Percentiles rank a stretch among this genome's conserved stretches.
phyloP scores from a whole-genome alignment of 352 stramenopile genomes.

The Globisporangium apiculatum region DNA sequence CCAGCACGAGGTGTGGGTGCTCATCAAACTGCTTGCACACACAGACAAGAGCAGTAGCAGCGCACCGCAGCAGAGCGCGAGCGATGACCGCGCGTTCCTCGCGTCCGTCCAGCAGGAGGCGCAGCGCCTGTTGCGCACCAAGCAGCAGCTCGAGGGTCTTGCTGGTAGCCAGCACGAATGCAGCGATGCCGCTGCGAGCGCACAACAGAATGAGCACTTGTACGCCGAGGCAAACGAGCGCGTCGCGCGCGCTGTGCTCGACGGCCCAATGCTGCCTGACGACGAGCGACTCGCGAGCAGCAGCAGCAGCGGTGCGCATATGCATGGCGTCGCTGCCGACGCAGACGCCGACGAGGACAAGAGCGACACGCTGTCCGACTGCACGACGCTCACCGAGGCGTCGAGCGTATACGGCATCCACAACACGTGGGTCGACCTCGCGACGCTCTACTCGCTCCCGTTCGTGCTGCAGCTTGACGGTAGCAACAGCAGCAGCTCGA shows the following conservation, averaged over 20 bases:
- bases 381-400: conserved; percentile 57
- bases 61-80: neutral
- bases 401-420: conserved; percentile 72
- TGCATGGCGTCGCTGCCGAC: neutral
- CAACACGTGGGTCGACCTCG: conserved; percentile 78
- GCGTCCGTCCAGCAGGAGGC: conserved; percentile 19
- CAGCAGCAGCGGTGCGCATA: neutral
- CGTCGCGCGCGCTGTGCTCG: conserved; percentile 49
- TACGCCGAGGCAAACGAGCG: conserved; percentile 57
- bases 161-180: conserved; percentile 4
- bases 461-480: conserved; percentile 45
- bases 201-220: conserved; percentile 21
- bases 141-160: conserved; percentile 3
- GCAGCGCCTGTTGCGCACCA: conserved; percentile 21
- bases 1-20: conserved; percentile 38
- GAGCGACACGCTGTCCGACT: conserved; percentile 73
- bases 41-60: conserved; percentile 4
- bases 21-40: conserved; percentile 29
- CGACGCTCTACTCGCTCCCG: conserved; percentile 63
- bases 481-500: conserved; percentile 3
- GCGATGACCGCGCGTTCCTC: conserved; percentile 14
- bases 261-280: conserved; percentile 16
- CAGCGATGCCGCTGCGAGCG: conserved; percentile 4
- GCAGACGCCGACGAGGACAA: conserved; percentile 48
- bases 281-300: conserved; percentile 1